Conservation (phyloP, 805 yeast species). For the Lachancea lanzarotensis region DNA sequence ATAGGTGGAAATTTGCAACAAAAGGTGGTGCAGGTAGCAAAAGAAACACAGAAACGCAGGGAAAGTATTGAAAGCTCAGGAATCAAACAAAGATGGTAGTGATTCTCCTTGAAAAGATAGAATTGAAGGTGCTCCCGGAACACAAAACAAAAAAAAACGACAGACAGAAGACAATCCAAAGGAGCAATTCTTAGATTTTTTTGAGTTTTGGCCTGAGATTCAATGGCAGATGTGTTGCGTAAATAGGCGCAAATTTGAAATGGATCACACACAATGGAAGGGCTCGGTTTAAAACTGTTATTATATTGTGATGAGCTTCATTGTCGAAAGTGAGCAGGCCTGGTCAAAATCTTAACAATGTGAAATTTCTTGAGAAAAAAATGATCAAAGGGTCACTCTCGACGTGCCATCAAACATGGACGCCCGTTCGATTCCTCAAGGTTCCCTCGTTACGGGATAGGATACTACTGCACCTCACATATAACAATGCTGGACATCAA, state of each 20-base stretch:
- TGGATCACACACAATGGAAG: too few relatives aligned
- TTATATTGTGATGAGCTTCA: not conserved
- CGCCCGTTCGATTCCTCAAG: not conserved
- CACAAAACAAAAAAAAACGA: constrained; percentile 3
- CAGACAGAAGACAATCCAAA: not conserved
- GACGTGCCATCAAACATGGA: not conserved
- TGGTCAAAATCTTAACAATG: not conserved
- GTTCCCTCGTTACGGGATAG: not conserved
- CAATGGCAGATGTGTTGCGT: not conserved
- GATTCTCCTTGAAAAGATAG: not conserved
- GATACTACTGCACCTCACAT: not conserved
- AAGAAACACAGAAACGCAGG: not conserved
- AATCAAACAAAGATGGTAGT: not conserved
- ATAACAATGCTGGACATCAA: not conserved
- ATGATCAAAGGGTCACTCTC: not conserved
- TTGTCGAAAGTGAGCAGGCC: not conserved
- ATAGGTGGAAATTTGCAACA: not conserved
- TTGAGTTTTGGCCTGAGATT: not conserved
- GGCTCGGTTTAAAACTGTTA: not conserved
- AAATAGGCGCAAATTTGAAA: too few relatives aligned
- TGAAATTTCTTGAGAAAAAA: not conserved
- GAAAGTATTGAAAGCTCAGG: not conserved
- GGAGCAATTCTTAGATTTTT: too few relatives aligned
- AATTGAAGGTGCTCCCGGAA: constrained; percentile 1
- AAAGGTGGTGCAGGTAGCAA: not conserved